phyloP scores from a whole-genome alignment of 2,329 filamentous ascomycete genomes.

The Chaetomium olivaceum region DNA sequence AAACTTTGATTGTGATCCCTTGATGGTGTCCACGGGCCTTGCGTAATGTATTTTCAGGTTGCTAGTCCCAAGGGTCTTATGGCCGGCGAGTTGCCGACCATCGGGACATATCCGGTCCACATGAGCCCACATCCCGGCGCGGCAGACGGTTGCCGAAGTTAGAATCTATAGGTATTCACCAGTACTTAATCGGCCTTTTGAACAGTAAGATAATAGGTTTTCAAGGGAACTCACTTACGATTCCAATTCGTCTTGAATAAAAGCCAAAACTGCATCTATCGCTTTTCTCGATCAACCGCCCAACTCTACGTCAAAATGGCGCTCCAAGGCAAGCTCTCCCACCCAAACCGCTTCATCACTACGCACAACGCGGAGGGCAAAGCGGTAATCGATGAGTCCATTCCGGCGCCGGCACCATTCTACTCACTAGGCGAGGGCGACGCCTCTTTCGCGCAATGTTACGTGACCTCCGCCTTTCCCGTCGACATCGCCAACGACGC shows the following conservation, averaged over 20 bases:
- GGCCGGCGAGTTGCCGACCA: not conserved
- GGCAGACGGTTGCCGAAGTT: constrained; percentile 13
- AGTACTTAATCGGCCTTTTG: not conserved
- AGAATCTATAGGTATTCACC: not conserved
- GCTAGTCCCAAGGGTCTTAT: not conserved
- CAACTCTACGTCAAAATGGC: not conserved
- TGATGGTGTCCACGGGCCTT: not conserved
- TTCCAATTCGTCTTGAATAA: no score
- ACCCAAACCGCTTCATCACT: constrained; percentile 15
- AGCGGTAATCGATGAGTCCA: constrained; percentile 9
- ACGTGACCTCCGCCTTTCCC: constrained; percentile 1
- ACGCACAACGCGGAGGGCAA: constrained; percentile 4
- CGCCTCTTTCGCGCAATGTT: constrained; percentile 7
- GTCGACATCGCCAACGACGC: constrained; percentile 9
- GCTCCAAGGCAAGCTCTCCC: constrained; percentile 7
- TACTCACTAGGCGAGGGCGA: constrained; percentile 7
- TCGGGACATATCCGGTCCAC: constrained; percentile 8
- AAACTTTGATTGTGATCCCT: not conserved
- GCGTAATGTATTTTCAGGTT: not conserved
- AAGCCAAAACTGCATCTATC: not conserved
- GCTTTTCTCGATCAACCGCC: not conserved
- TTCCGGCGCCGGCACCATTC: not conserved
- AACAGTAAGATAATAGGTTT: not conserved
- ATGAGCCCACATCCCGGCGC: constrained; percentile 15
- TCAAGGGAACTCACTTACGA: no score